Evolutionary conservation across 345 rosid genomes (phyloP), one percentile per base, ranked within the genome.

Genomic region (Salix udensis): DNA sequence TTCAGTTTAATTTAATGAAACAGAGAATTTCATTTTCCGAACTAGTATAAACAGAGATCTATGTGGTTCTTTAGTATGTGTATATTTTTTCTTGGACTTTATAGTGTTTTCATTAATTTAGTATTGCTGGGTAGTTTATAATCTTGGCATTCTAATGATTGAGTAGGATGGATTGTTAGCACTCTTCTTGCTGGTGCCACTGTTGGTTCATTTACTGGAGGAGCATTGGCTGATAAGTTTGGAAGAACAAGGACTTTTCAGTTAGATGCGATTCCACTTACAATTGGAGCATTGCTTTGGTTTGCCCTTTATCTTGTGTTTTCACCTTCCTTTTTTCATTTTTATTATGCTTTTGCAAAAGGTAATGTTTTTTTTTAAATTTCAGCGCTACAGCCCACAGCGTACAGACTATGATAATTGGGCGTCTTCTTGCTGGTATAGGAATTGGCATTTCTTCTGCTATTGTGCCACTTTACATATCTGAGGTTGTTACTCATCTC

Each of bases 391-490:
- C 92, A 65, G 98, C 98, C 64, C 94, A 89, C 81, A 91, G 87
- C 80, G 90, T 94, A 65, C 97, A 96, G 80, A 85, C 94, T 61
- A 94, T 96, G 99, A 87, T 96, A 76, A 87, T 96, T 81, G 99
- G 99, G 30, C 97, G 99, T 37, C 78, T 96, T 75, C 95, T 96
- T 71, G 95, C 99, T 74, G 98, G 98, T 76, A 85, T 96, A 80
- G 99, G 99, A 85, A 92, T 93, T 74, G 99, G 99, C 39, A 96
- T 96, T 80, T 88, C 99, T 44, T 92, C 98, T 75, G 97, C 99
- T 6, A 88, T 96, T 73, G 99, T 93, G 46, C 99, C 98, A 36
- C 97, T 96, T 79, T 96, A 96, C 87, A 96, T 94, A 77, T 96
- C 99, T 68, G 99, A 96, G 98, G 99, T 93, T 81, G 70, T 24